Base-by-base conservation (phyloP, 2,329 filamentous ascomycete species). In the Orbilia javanica region DNA sequence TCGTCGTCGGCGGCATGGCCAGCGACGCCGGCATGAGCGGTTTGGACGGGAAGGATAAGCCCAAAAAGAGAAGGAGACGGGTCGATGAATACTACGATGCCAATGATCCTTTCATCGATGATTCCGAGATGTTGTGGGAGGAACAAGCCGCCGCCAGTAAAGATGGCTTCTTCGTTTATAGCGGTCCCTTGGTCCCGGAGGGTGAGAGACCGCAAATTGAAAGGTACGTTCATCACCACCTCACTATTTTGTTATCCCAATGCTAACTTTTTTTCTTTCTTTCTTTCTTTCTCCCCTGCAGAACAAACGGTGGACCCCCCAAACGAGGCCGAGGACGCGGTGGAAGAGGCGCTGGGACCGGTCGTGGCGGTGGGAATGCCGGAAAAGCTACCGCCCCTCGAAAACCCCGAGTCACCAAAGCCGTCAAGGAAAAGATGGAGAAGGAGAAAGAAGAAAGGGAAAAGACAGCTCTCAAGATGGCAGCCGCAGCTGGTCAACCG, bases 101-200 rank as follows among this genome's bases (percentile, higher is more conserved):
- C 82, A 91, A 92, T 57, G 92, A 94, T 82, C 92, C 91, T 66
- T 95, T 95, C 84, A 90, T 95, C 70, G 96, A 99, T 82, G 96
- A 99, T 83, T 96, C 94, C 0, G 96, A 99, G 84, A 84, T 97
- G 83, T 88, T 96, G 0, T 98, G 95, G 95, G 93, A 98, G 84
- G 93, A 97, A 82, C 93, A 97, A 83, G 95, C 95, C 5, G 94
- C 95, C 3, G 94, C 96, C 55, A 95, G 93, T 80, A 93, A 95
- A 81, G 96, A 98, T 83, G 96, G 96, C 0, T 99, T 98, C 86
- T 99, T 98, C 83, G 96, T 99, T 0, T 99, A 97, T 84, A 96
- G 93, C 78, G 96, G 96, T 2, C 95, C 95, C 7, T 86, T 99
- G 55, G 89, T 98, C 22, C 92, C 92, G 4, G 94, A 97, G 84